Evolutionary conservation across 306 rosid genomes (phyloP).

Genomic region (Clitoria ternatea): DNA sequence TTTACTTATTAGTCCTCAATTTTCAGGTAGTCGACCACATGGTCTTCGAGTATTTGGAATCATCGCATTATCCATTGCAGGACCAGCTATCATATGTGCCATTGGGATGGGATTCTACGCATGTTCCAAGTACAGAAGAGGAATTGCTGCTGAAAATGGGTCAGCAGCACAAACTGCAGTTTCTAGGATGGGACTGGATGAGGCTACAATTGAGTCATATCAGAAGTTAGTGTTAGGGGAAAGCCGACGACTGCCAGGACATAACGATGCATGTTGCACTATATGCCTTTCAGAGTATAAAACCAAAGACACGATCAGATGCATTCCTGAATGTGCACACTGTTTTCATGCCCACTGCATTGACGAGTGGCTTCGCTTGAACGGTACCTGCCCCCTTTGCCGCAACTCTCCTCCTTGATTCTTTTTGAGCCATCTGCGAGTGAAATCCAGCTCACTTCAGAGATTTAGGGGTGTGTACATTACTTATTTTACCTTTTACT

Average conservation of each 20-base stretch:
- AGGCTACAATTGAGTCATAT: conserved; percentile 61
- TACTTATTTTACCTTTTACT: too few relatives aligned
- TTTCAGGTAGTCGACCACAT: conserved; percentile 30
- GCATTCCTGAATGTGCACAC: conserved; percentile 71
- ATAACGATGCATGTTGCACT: conserved; percentile 47
- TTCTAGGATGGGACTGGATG: conserved; percentile 45
- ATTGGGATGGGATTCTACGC: conserved; percentile 40
- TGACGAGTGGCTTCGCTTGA: conserved; percentile 68
- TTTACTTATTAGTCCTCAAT: background rate
- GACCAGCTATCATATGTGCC: conserved; percentile 41
- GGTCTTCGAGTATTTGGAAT: conserved; percentile 40
- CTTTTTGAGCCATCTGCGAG: too few relatives aligned
- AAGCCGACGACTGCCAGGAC: conserved; percentile 60
- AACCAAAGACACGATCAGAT: conserved; percentile 56
- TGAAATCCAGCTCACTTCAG: background rate
- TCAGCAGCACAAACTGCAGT: conserved; percentile 4
- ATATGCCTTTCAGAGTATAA: conserved; percentile 72
- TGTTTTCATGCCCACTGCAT: conserved; percentile 74
- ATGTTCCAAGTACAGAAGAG: conserved; percentile 28
- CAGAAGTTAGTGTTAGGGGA: conserved; percentile 61
- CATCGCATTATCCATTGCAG: conserved; percentile 41
- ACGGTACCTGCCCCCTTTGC: conserved; percentile 61
- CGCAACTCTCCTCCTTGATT: conserved; percentile 49
- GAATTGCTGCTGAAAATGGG: background rate
- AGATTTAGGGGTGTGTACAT: background rate